phyloP scores from a whole-genome alignment of 345 rosid genomes.

The Erucastrum elatum region DNA sequence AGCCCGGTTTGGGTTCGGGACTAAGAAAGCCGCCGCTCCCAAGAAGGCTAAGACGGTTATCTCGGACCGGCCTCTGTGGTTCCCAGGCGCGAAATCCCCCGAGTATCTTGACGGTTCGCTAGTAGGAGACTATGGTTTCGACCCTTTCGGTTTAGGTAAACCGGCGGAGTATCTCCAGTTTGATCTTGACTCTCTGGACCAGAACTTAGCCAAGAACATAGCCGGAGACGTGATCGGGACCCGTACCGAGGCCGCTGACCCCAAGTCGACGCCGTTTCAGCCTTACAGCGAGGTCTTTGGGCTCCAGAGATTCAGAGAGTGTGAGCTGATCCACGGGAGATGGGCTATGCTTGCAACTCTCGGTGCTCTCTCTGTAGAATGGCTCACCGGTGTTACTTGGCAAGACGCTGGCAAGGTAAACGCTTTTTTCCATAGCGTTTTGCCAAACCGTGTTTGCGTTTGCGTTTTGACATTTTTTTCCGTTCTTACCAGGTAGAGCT shows the following conservation, averaged over 20 bases:
- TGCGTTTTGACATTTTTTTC: not conserved
- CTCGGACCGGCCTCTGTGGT: slow-evolving; percentile 64
- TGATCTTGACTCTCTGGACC: slow-evolving; percentile 77
- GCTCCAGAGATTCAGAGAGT: slow-evolving; percentile 84
- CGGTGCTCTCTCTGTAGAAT: slow-evolving; percentile 69
- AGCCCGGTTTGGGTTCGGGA: slow-evolving; percentile 57
- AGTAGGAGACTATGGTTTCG: slow-evolving; percentile 84
- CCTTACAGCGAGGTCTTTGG: slow-evolving; percentile 85
- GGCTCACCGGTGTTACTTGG: slow-evolving; percentile 71
- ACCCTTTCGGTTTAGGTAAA: slow-evolving; percentile 78
- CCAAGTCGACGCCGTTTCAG: slow-evolving; percentile 81
- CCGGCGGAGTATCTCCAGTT: slow-evolving; percentile 87
- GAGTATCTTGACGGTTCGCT: slow-evolving; percentile 80
- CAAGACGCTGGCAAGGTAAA: slow-evolving; percentile 72
- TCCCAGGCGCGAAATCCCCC: slow-evolving; percentile 69
- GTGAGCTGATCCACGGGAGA: slow-evolving; percentile 80
- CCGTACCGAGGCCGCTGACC: slow-evolving; percentile 47
- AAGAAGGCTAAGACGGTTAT: slow-evolving; percentile 30
- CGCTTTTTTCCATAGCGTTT: not conserved
- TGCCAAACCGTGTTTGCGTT: not conserved
- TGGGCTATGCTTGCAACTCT: slow-evolving; percentile 92
- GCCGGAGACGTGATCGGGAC: slow-evolving; percentile 70
- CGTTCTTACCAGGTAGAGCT: slow-evolving; percentile 65
- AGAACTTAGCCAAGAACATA: slow-evolving; percentile 80
- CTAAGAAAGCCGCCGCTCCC: slow-evolving; percentile 40